Evolutionary conservation across 148 eudicot species (phyloP).

Genomic region (Heliamphora exappendiculata): DNA sequence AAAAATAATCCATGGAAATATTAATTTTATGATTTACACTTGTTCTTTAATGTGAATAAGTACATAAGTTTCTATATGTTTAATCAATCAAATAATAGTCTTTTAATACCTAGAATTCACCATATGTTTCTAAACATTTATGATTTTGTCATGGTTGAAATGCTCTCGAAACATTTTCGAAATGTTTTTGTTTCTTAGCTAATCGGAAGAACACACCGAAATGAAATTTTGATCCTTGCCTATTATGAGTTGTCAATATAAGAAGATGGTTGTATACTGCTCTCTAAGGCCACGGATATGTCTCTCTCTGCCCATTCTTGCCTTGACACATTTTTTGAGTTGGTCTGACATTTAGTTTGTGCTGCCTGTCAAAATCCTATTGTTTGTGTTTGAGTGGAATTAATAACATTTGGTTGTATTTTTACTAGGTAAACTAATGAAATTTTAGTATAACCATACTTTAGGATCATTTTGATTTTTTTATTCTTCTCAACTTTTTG

Average conservation of each 20-base stretch:
- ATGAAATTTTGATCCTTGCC: too few relatives aligned
- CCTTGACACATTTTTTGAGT: not conserved
- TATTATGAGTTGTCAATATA: not conserved
- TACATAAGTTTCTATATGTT: too few relatives aligned
- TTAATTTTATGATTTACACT: too few relatives aligned
- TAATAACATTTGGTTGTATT: not conserved
- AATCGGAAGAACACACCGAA: too few relatives aligned
- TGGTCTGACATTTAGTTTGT: not conserved
- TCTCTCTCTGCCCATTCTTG: not conserved
- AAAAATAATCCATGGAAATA: too few relatives aligned
- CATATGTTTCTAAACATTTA: too few relatives aligned
- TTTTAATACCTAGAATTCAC: too few relatives aligned
- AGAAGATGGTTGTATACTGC: not conserved
- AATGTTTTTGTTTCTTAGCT: too few relatives aligned
- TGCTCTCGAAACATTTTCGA: too few relatives aligned
- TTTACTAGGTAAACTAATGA: not conserved
- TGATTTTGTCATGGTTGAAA: too few relatives aligned
- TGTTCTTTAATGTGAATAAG: too few relatives aligned
- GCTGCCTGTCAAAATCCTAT: not conserved
- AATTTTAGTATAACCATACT: not conserved
- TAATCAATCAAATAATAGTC: too few relatives aligned
- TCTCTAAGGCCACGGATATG: not conserved
- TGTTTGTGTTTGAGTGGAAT: not conserved
- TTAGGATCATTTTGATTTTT: not conserved
- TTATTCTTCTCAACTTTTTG: constrained; percentile 6